Base-by-base conservation (phyloP, 2,329 filamentous ascomycete genomes). In the Botrytis cinerea region DNA sequence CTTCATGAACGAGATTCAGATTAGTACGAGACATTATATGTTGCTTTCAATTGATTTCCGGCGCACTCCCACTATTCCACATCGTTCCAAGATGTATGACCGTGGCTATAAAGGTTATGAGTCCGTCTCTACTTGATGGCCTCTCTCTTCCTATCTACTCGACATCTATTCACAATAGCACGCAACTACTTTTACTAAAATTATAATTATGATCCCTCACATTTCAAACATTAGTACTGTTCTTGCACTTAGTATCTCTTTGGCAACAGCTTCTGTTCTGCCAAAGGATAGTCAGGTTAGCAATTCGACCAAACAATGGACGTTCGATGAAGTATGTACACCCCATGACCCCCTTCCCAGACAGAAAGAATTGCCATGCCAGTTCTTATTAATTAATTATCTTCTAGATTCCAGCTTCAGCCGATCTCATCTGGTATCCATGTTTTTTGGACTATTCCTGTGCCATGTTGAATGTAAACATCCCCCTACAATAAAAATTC, bases 391-490 rank as follows among this genome's bases (percentile, higher is more conserved):
- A 14, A 64, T 28, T 51, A 4, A 51, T 43, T 75, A 76, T 16
- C 70, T 43, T 63, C 18, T 76, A 51, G 76, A 71, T 74, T 68
- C 60, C 63, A 43, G 57, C 75, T 7, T 72, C 68, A 22, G 68
- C 25, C 22, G 45, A 51, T 40, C 73, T 75, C 57, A 54, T 35
- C 4, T 75, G 74, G 74, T 74, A 73, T 45, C 70, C 73, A 61
- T 75, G 74, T 40, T 66, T 62, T 32, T 60, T 35, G 6, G 45
- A 38, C n/a, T 75, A 64, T 35, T 70, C 45, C 4, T 75, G 74
- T 38, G 73, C 74, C n/a, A 60, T 75, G 38, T 67, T 75, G n/a
- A 64, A 73, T 61, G 73, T 75, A 40, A n/a, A 59, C 25, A 57
- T 14, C 20, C 6, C 60, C 45, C 46, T 16, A 12, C n/a, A 38